phyloP scores from a whole-genome alignment of 768 basidiomycete species.

The Lyophyllum semitale region DNA sequence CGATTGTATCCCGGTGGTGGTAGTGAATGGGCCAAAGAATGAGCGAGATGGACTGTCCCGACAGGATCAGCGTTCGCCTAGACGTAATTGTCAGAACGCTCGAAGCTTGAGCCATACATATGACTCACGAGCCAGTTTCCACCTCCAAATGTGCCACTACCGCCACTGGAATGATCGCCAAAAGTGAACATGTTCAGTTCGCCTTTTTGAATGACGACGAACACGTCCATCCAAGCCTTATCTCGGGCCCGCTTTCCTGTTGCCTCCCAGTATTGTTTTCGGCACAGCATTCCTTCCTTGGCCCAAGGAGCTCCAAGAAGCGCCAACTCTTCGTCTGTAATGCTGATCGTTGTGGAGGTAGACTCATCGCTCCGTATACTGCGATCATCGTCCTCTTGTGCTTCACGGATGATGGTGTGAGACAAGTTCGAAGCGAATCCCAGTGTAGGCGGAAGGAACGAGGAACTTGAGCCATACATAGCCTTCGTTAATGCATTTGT shows the following conservation, averaged over 20 bases:
- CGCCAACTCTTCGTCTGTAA: conserved; percentile 94
- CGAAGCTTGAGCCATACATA: neutral
- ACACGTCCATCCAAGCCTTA: conserved; percentile 92
- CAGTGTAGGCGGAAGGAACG: conserved; percentile 82
- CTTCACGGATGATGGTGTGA: conserved; percentile 94
- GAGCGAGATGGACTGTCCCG: conserved; percentile 82
- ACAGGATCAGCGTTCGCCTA: conserved; percentile 87
- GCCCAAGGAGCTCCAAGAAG: conserved; percentile 97
- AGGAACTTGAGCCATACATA: conserved; percentile 61
- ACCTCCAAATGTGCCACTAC: conserved; percentile 77
- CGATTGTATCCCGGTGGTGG: conserved; percentile 92
- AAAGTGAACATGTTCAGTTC: conserved; percentile 96
- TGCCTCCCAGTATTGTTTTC: conserved; percentile 94
- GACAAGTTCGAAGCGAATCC: conserved; percentile 97
- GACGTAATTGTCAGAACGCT: conserved; percentile 4
- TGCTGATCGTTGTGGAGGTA: conserved; percentile 74
- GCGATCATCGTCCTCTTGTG: conserved; percentile 85
- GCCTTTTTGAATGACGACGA: conserved; percentile 94
- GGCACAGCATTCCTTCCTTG: conserved; percentile 94
- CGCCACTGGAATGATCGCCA: conserved; percentile 69
- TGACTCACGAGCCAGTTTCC: conserved; percentile 95
- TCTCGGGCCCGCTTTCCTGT: conserved; percentile 82
- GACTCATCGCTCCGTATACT: conserved; percentile 69
- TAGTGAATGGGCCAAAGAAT: conserved; percentile 84
- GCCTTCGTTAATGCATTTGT: conserved; percentile 37